These are phyloP conservation scores for Barnettozyma wickerhamii DNA, from an alignment of 805 yeast genomes.

Conservation along the genomic window DNA sequence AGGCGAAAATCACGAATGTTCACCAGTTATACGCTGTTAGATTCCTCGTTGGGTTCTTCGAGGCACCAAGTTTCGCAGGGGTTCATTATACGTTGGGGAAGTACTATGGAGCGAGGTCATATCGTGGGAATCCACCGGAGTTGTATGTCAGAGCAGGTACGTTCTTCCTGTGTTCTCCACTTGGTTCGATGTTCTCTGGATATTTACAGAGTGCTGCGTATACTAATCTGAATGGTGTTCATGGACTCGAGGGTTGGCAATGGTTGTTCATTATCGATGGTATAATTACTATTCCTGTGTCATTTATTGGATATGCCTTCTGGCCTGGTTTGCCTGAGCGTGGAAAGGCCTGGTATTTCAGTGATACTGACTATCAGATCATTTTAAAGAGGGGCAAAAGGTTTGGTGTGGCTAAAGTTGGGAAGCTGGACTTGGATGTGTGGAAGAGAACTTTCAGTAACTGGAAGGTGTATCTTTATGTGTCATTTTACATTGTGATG, in stretches of 20 bases:
- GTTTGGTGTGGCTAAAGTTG: conserved; percentile 3
- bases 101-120: conserved; percentile 1
- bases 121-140: conserved; percentile 4
- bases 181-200: conserved; percentile 1
- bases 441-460: conserved; percentile 3
- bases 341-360: too few species aligned
- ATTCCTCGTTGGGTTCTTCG: conserved; percentile 14
- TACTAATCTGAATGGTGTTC: not conserved
- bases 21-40: conserved; percentile 22
- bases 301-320: not conserved
- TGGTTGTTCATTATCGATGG: not conserved
- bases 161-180: not conserved
- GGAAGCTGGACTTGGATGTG: conserved; percentile 1
- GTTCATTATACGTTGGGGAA: conserved; percentile 3
- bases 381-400: conserved; percentile 3
- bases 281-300: not conserved
- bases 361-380: not conserved
- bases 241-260: not conserved
- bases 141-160: conserved; percentile 18
- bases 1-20: conserved; percentile 1
- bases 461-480: conserved; percentile 8
- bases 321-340: not conserved
- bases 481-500: conserved; percentile 3
- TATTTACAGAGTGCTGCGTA: not conserved
- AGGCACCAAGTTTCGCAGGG: conserved; percentile 8